Percentiles rank a stretch among this genome's conserved stretches.
phyloP scores from a whole-genome alignment of 2,329 filamentous ascomycete genomes.

The Botrytis elliptica region DNA sequence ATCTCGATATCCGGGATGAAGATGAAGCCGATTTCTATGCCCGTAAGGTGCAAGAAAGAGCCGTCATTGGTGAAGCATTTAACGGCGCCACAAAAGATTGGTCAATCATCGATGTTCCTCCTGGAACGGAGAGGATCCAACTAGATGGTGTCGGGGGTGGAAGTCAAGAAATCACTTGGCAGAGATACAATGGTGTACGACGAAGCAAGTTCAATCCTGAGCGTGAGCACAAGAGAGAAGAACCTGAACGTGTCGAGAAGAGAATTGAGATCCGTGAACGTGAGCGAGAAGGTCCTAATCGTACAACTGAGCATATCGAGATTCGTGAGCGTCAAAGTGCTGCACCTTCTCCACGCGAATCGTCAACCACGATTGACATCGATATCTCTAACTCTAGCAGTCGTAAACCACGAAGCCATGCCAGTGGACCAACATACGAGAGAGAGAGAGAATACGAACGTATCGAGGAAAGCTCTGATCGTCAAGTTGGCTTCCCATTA shows the following conservation, averaged over 20 bases:
- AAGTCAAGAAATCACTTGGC: conserved; percentile 75
- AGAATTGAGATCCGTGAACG: conserved; percentile 14
- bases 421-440: conserved; percentile 30
- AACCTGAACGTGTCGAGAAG: conserved; percentile 18
- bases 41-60: conserved; percentile 66
- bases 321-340: conserved; percentile 30
- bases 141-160: conserved; percentile 78
- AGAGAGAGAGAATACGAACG: conserved; percentile 46
- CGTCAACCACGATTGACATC: conserved; percentile 34
- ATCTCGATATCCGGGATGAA: conserved; percentile 37
- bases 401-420: conserved; percentile 13
- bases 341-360: conserved; percentile 23
- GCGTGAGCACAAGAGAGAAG: conserved; percentile 46
- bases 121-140: conserved; percentile 76
- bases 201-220: conserved; percentile 72
- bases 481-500: conserved; percentile 41
- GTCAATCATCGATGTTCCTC: conserved; percentile 80
- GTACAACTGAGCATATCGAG: conserved; percentile 27
- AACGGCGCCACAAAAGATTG: conserved; percentile 74
- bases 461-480: conserved; percentile 52
- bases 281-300: conserved; percentile 19
- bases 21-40: conserved; percentile 62
- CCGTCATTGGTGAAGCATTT: conserved; percentile 69
- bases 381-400: conserved; percentile 33
- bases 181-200: conserved; percentile 74